Base-by-base conservation (phyloP, 2,329 filamentous ascomycete genomes). In the Ascochyta pisi region DNA sequence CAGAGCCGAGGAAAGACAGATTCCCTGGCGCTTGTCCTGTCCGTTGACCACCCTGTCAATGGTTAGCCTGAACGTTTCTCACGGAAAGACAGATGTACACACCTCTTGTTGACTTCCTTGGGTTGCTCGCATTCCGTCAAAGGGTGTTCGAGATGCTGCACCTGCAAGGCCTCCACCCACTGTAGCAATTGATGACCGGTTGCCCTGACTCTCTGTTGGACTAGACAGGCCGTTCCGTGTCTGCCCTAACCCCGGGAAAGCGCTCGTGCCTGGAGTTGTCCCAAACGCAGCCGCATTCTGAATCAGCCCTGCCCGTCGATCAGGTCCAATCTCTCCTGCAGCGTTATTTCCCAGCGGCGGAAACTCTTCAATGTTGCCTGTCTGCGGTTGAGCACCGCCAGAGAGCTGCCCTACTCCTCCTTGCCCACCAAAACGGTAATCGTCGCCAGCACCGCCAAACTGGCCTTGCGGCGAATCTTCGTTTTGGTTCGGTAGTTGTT, bases 341-440 rank as follows among this genome's bases (percentile, higher is more conserved):
- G 81, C 81, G 43, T 82, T 81, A 43, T 83, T 81, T 48, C 83
- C 81, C 44, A 87, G 72, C n/a, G 85, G 83, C 55, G 84, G 84
- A 55, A 86, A 87, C 50, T 86, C 84, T 15, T 86, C 84, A 43
- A 84, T 83, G 63, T 81, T 84, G 60, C 81, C 81, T 24, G 83
- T 79, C 61, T 84, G 82, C 38, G 82, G 82, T 58, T 85, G 83
- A 35, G 73, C 74, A 37, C 77, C 75, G 22, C 77, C 77, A 47
- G 80, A 78, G 45, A 84, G 70, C 65, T 83, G 82, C 46, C 81
- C 80, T 50, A 81, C 81, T 34, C 83, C 81, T 43, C 77, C 78
- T 67, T 84, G 82, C 31, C 80, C 82, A 35, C 84, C 84, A 63
- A 83, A 85, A 34, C 84, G 79, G 63, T 84, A 85, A 58, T 85